Evolutionary conservation across 805 yeast genomes (phyloP).

Genomic region (Candida piceae): DNA sequence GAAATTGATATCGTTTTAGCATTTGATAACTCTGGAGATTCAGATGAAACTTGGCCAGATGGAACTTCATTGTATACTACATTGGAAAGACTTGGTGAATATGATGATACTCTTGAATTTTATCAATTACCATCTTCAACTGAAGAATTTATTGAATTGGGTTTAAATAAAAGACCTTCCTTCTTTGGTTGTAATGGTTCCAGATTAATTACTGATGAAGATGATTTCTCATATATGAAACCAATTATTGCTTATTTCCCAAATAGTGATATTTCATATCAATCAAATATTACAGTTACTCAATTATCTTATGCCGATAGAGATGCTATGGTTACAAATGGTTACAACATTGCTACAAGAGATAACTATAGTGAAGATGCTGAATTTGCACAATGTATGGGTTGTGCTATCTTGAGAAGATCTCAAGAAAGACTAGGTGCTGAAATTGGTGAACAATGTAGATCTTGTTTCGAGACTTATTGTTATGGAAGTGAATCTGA

Average conservation of each 20-base stretch:
- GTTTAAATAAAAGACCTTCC: slow-evolving; percentile 58
- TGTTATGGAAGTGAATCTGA: slow-evolving; percentile 39
- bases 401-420: slow-evolving; percentile 77
- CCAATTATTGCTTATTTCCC: slow-evolving; percentile 76
- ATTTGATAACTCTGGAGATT: slow-evolving; percentile 60
- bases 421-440: slow-evolving; percentile 59
- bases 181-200: slow-evolving; percentile 78
- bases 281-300: slow-evolving; percentile 60
- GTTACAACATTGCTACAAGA: slow-evolving; percentile 61
- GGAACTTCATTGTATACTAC: slow-evolving; percentile 53
- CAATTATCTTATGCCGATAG: slow-evolving; percentile 55
- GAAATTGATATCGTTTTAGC: slow-evolving; percentile 60
- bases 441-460: slow-evolving; percentile 57
- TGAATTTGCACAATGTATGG: slow-evolving; percentile 69
- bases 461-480: slow-evolving; percentile 58
- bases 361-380: slow-evolving; percentile 53
- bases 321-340: slow-evolving; percentile 58
- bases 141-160: slow-evolving; percentile 49
- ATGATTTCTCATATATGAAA: slow-evolving; percentile 35
- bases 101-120: slow-evolving; percentile 52
- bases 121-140: slow-evolving; percentile 65
- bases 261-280: slow-evolving; percentile 52
- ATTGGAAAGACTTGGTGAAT: slow-evolving; percentile 41
- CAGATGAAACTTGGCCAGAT: slow-evolving; percentile 55
- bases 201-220: slow-evolving; percentile 39